phyloP scores from a whole-genome alignment of 257 asterid genomes.

The Rubia yunnanensis region DNA sequence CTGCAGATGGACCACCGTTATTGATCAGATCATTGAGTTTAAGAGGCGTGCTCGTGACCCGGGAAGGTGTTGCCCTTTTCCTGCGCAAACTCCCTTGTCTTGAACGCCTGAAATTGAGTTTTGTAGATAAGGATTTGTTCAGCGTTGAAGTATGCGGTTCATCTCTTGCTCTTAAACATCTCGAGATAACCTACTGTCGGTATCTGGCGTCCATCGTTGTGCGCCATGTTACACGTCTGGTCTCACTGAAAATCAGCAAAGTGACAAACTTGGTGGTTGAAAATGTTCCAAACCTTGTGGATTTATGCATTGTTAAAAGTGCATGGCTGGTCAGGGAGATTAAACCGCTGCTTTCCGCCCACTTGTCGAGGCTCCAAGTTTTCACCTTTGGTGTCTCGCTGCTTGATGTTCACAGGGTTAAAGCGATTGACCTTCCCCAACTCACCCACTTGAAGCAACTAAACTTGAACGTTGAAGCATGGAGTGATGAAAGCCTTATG shows the following conservation, averaged over 20 bases:
- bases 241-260: conserved; percentile 21
- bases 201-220: conserved; percentile 24
- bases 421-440: not conserved
- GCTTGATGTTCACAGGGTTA: not conserved
- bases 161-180: not conserved
- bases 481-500: not conserved
- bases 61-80: not conserved
- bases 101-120: not conserved
- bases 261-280: not conserved
- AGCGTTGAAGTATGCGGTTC: not conserved
- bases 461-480: not conserved
- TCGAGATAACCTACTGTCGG: not conserved
- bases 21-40: not conserved
- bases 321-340: not conserved
- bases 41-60: not conserved
- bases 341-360: not conserved
- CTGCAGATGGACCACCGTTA: no score
- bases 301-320: not conserved
- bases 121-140: not conserved
- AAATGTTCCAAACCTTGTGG: not conserved
- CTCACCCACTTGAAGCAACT: not conserved
- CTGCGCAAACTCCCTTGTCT: not conserved
- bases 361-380: not conserved
- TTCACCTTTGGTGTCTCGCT: not conserved
- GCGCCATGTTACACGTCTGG: conserved; percentile 26